Evolutionary conservation across 495 filamentous ascomycete genomes (phyloP).

Genomic region (Podospora pseudopauciseta): DNA sequence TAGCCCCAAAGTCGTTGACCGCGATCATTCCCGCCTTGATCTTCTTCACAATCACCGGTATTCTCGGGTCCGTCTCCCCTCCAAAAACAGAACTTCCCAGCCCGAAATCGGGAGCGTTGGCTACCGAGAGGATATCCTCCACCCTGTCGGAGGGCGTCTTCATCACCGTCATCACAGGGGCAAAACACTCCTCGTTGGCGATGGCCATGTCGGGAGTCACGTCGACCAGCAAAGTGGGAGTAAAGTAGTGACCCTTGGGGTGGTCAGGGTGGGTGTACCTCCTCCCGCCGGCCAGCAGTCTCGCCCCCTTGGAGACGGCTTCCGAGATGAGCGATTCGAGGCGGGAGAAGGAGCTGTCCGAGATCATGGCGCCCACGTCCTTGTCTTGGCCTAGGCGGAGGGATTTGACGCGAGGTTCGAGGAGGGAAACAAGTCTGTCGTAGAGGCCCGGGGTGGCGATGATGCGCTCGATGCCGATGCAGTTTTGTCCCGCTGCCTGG

Average conservation of each 20-base stretch:
- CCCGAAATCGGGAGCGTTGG: constrained; percentile 73
- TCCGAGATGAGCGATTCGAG: constrained; percentile 70
- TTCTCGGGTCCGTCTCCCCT: constrained; percentile 39
- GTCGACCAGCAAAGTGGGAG: constrained; percentile 82
- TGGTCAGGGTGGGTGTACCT: constrained; percentile 64
- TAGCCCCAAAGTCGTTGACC: constrained; percentile 91
- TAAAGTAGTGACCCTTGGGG: constrained; percentile 83
- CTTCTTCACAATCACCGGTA: constrained; percentile 53
- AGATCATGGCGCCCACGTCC: constrained; percentile 91
- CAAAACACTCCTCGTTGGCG: constrained; percentile 88
- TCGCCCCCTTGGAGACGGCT: constrained; percentile 72
- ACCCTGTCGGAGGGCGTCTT: constrained; percentile 53
- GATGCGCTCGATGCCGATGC: constrained; percentile 92
- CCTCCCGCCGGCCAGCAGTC: constrained; percentile 77
- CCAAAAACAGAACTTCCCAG: constrained; percentile 86
- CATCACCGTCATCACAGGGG: constrained; percentile 82
- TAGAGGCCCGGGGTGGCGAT: constrained; percentile 75
- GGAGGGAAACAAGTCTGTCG: constrained; percentile 61
- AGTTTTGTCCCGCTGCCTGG: constrained; percentile 97
- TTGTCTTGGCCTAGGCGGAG: constrained; percentile 62
- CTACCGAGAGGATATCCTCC: constrained; percentile 60
- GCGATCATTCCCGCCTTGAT: constrained; percentile 85
- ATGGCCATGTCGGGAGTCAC: constrained; percentile 77
- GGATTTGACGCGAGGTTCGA: constrained; percentile 65
- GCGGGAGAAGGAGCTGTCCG: constrained; percentile 62